Evolutionary conservation across 306 rosid species (phyloP), one percentile per base, ranked within the genome.

Genomic region (Chamaecrista fasciculata): DNA sequence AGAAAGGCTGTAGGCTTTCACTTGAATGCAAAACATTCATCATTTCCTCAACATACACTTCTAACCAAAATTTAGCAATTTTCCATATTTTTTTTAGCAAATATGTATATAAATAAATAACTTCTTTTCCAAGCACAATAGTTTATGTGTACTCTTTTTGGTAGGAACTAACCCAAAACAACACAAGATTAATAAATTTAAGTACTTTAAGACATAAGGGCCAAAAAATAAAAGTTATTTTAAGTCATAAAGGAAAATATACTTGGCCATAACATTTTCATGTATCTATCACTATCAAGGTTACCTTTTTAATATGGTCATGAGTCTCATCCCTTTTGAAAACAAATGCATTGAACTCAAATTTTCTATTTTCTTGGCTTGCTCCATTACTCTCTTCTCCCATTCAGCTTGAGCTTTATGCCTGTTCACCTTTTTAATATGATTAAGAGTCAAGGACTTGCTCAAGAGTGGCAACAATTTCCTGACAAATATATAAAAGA

Each of bases 281-380:
- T 16, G 57, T 11, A 29, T n/a, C n/a, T n/a, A n/a, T n/a, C n/a
- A n/a, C n/a, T n/a, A n/a, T 53, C 6, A 59, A 49, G 28, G 28
- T 50, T 79, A 94, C 98, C 98, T 85, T 94, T 80, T 83, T 90
- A 37, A 59, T 58, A 66, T 55, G 80, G 55, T 88, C 93, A 34
- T 69, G 87, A 75, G 69, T 79, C 66, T 86, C 98, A 52, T 90
- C 97, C 83, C 97, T 86, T 78, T 90, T 69, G 98, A 94, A 81
- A 82, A 80, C 76, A 94, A 77, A 74, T 90, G 96, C 89, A 94
- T 94, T 21, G 98, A 82, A 74, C 97, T 94, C 81, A 94, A 71
- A 77, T 88, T 94, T 82, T 90, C 89, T 4, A 94, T 94, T 85
- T 87, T 83, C 83, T 88, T 90, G 55, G 91, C 98, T 81, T 94